Evolutionary conservation across 2,329 filamentous ascomycete species (phyloP), one percentile per base, ranked within the genome.

Genomic region (Neurospora sp.): DNA sequence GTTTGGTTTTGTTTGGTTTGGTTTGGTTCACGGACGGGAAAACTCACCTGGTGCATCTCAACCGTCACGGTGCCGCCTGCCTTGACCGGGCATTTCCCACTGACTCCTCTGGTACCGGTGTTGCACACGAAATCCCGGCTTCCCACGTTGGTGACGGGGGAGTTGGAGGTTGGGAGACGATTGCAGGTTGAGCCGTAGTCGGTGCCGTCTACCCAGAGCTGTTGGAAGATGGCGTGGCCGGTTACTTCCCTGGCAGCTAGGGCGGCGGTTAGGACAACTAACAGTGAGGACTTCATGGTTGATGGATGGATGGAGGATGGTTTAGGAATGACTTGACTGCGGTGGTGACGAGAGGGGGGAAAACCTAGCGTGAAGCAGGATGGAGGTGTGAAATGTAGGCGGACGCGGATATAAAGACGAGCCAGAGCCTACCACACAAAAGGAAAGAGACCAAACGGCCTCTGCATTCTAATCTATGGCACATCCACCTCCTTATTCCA

Each of bases 11-110:
- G 40, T 15, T 10, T 10, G 23, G 40, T 8, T 8, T 38, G 38
- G 9, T 38, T 38, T 10, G 38, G 38, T 38, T 38, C 10, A 58
- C 3, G 11, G 19, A 36, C 10, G 23, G 13, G n/a, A 42, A 38
- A 23, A 39, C 71, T 7, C 73, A 79, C 78, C 73, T 82, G 81
- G 78, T 88, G 86, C 84, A 88, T 88, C 77, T 88, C 86, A 3
- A 87, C 80, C 0, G 85, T 87, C n/a, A 87, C 81, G 1, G 79
- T 83, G 4, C 79, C 78, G 8, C 85, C 84, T 4, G 84, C 83
- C 13, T 77, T 76, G n/a, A 84, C 83, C n/a, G 78, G 74, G 75
- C 84, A 86, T 72, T 84, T 83, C 6, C 79, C 79, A 3, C 78
- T 70, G 3, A 81, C 79, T 15, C 78, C 74, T 3, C 76, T 76